Base-by-base conservation (phyloP, 2,329 filamentous ascomycete genomes). In the Talaromyces sp. region DNA sequence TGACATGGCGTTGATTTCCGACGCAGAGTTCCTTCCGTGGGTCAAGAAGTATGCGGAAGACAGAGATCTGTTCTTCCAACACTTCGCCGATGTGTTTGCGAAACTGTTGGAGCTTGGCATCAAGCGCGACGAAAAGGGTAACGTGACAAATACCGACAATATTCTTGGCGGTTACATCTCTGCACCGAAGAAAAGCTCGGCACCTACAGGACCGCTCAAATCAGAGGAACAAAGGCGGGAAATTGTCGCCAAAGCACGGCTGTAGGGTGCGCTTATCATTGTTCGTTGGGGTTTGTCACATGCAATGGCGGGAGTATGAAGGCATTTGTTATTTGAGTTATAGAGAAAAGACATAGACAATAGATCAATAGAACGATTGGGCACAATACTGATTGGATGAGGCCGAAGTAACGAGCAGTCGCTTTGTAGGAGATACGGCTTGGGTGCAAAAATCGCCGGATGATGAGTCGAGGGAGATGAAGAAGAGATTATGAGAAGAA, bases 41-140 rank as follows among this genome's bases (percentile, higher is more conserved):
- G 86, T 88, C 13, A 78, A 86, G 73, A 71, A 78, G 66, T 89
- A 88, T 71, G 85, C 86, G 3, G 76, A 82, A 59, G 85, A 89
- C 70, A 87, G 87, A 74, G 85, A 88, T 0, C 67, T 81, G 52
- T 88, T 89, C 78, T 89, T 87, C 70, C 80, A 80, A 54, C 82
- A 88, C 71, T 89, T 89, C 70, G 72, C 81, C 14, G 81, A 80
- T 65, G 87, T 81, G 0, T 88, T 88, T 72, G 82, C 79, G 11
- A 88, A 88, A 75, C 70, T 89, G 73, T 70, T 88, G 60, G 87
- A 88, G 75, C 73, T 89, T 67, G 87, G 87, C 0, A 86, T 89
- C 64, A 70, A 75, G 58, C 79, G 87, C 47, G 86, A 88, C 70
- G 81, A 72, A 10, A 72, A 78, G 8, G 87, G 84, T 0, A 78